These are phyloP conservation scores for Lithohypha guttulata DNA, from an alignment of 2,329 filamentous ascomycete species.

Conservation along the genomic window DNA sequence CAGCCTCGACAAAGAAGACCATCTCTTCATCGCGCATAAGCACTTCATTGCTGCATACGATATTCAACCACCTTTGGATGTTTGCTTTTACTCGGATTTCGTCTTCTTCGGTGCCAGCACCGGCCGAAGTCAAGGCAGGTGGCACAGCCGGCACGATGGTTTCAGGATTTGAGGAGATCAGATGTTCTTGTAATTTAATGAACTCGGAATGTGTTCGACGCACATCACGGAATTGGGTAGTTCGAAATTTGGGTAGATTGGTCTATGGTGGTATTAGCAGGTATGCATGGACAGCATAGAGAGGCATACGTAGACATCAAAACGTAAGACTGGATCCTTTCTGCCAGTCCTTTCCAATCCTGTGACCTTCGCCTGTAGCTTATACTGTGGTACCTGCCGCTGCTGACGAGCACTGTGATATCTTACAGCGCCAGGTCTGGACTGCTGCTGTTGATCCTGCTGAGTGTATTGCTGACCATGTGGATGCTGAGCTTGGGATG, in stretches of 20 bases:
- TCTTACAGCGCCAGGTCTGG: slow-evolving; percentile 32
- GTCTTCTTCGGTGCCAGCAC: slow-evolving; percentile 92
- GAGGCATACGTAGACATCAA: slow-evolving; percentile 87
- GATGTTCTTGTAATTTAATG: slow-evolving; percentile 85
- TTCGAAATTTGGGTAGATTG: slow-evolving; percentile 95
- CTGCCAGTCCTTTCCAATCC: slow-evolving; percentile 84
- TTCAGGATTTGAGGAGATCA: slow-evolving; percentile 96
- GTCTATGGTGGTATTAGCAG: slow-evolving; percentile 49
- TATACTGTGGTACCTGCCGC: slow-evolving; percentile 57
- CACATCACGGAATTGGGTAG: slow-evolving; percentile 95
- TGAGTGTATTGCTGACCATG: slow-evolving; percentile 21
- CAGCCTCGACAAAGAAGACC: slow-evolving; percentile 96
- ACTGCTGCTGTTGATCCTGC: slow-evolving; percentile 22
- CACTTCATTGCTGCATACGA: slow-evolving; percentile 81
- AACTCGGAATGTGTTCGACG: slow-evolving; percentile 93
- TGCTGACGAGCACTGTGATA: slow-evolving; percentile 36
- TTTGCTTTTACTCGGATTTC: slow-evolving; percentile 78
- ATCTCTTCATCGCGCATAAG: slow-evolving; percentile 94
- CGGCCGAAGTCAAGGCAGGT: slow-evolving; percentile 85
- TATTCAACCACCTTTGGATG: slow-evolving; percentile 91
- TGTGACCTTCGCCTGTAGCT: slow-evolving; percentile 89
- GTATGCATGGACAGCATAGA: slow-evolving; percentile 94
- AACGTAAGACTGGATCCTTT: slow-evolving; percentile 88
- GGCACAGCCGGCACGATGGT: slow-evolving; percentile 88
- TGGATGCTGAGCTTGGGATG: slow-evolving; percentile 26